These are phyloP conservation scores for Austroboletus eburneus DNA, from an alignment of 768 basidiomycete species.

Conservation along the genomic window DNA sequence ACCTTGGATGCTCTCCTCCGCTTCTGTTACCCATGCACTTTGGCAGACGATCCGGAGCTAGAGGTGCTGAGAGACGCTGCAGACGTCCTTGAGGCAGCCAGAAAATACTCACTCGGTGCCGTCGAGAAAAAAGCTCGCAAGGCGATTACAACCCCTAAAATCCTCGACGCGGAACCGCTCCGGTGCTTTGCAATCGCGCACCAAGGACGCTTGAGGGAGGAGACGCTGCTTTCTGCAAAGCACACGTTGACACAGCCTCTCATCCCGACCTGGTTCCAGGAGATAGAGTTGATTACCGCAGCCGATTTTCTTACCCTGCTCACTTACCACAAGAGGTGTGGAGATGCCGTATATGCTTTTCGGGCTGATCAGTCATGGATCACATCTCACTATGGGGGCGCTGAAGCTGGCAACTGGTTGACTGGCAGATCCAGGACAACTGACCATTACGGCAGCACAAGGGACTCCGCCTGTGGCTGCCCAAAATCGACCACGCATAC, in stretches of 20 bases:
- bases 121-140: conserved; percentile 20
- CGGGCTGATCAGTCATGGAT: conserved; percentile 12
- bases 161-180: conserved; percentile 21
- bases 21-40: conserved; percentile 22
- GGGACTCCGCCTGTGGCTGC: no score
- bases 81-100: conserved; percentile 15
- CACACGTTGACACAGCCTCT: no score
- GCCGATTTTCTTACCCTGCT: conserved; percentile 24
- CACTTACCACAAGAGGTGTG: conserved; percentile 19
- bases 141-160: conserved; percentile 17
- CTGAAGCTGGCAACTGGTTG: conserved; percentile 7
- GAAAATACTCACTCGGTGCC: conserved; percentile 18
- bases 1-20: conserved; percentile 19
- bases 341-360: conserved; percentile 5
- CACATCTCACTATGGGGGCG: conserved; percentile 9
- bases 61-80: conserved; percentile 8
- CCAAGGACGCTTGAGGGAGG: conserved; percentile 15
- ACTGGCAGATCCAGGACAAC: neutral
- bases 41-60: conserved; percentile 13
- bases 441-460: no score
- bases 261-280: no score
- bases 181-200: conserved; percentile 18
- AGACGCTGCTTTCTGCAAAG: no score
- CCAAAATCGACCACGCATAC: neutral
- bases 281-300: conserved; percentile 2